Base-by-base conservation (phyloP, 805 yeast species). In the Wickerhamiella qilinensis region DNA sequence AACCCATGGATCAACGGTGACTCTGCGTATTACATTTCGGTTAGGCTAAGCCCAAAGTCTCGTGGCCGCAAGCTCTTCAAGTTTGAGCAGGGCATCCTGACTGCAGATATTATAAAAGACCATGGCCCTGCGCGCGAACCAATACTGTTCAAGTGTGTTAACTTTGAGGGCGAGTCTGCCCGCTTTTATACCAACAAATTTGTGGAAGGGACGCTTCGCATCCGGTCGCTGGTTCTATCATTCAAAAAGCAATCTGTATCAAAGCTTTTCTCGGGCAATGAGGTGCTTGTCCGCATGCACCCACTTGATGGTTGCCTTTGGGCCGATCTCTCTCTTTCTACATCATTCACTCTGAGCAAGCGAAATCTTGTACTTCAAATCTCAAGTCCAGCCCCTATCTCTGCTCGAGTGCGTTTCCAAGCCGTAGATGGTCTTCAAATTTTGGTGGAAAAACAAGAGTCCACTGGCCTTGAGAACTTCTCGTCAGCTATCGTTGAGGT, bases 1-100 rank as follows among this genome's bases (percentile, higher is more conserved):
- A 41, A 44, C 3, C 69, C 72, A 0, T 58, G 51, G 37, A 52
- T 73, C 11, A 46, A 52, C 4, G 59, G 62, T 18, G 54, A 47
- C 12, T 47, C 48, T 4, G 55, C 39, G 20, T 70, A 70, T 46
- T 48, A 43, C 5, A 64, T 70, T 38, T 57, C 44, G 29, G 42
- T 73, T 2, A 57, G 53, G 8, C 41, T 70, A 3, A 41, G 46
- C 1, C 30, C 70, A 6, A 40, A 42, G 3, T 65, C 65, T 39
- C 43, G 48, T 0, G 15, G 30, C 18, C 35, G 43, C 16, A 44
- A 46, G 15, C 40, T 49, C 20, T 15, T 45, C 8, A 18, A 35
- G 12, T 40, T 52, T 31, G 45, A 42, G 7, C 27, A 27, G 14
- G 47, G 53, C 18, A 48, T 43, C 11, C 51, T 50, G 4, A 19